These are phyloP conservation scores for Solanum verrucosum DNA, from an alignment of 257 asterid genomes.

Conservation along the genomic window DNA sequence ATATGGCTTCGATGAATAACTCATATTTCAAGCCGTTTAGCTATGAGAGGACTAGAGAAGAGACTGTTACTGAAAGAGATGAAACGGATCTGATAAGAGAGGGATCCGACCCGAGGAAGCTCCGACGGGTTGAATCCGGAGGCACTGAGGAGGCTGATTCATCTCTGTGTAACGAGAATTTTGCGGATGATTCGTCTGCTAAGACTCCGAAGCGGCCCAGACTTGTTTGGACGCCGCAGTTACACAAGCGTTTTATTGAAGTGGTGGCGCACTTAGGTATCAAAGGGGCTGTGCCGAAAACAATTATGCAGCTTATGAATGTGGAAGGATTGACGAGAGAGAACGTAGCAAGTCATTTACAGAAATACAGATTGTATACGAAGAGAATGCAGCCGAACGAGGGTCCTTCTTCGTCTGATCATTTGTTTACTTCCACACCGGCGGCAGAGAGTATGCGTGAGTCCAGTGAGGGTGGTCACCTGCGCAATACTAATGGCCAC, in stretches of 20 bases:
- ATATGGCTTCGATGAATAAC: conserved; percentile 10
- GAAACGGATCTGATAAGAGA: conserved; percentile 32
- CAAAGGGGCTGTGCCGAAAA: conserved; percentile 78
- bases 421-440: conserved; percentile 66
- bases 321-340: conserved; percentile 91
- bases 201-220: conserved; percentile 67
- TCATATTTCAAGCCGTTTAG: conserved; percentile 29
- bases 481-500: conserved; percentile 25
- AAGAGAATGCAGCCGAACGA: conserved; percentile 76
- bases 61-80: conserved; percentile 18
- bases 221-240: conserved; percentile 94
- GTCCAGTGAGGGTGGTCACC: conserved; percentile 30
- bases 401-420: conserved; percentile 70
- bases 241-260: conserved; percentile 83
- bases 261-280: conserved; percentile 83
- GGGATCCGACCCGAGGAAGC: conserved; percentile 54
- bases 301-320: conserved; percentile 92
- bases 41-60: conserved; percentile 11
- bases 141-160: conserved; percentile 33
- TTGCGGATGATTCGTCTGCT: conserved; percentile 41
- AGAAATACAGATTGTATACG: conserved; percentile 71
- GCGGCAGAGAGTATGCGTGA: conserved; percentile 69
- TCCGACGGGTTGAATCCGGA: conserved; percentile 29
- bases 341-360: conserved; percentile 90
- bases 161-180: conserved; percentile 21